Evolutionary conservation across 2,329 filamentous ascomycete genomes (phyloP), one percentile per base, ranked within the genome.

Genomic region (Coleophoma cylindrospora): DNA sequence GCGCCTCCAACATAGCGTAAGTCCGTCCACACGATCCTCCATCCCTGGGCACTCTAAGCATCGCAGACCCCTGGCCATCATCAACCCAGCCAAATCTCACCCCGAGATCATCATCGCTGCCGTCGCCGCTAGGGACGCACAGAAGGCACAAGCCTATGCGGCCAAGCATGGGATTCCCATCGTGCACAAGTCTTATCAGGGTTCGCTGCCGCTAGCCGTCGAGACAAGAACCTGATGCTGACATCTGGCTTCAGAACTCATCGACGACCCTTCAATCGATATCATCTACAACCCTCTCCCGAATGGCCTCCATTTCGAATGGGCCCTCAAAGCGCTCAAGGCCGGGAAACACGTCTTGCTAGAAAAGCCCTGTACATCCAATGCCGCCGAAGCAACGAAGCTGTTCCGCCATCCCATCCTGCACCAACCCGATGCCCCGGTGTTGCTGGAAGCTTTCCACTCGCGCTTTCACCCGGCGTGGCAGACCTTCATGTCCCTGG

Each of bases 261-360:
- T 77, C 4, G 58, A 69, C 50, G 69, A 75, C 51, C 57, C 67
- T 2, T 62, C 66, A 21, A 74, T 74, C 58, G 70, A 77, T 37
- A 72, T 70, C 15, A 71, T 81, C 45, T 80, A 77, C 60, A 75
- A 80, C 50, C 69, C 75, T 7, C 66, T 80, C 4, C 72, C 73
- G 6, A 68, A 68, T 47, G 64, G 66, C 4, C 58, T 72, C 9
- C 70, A 73, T 56, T 66, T 62, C 43, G 70, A 76, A 57, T 80
- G 74, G 73, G 68, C 75, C 9, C 55, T 74, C 14, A 70, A 71
- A 47, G 70, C 75, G 3, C 63, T 81, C 19, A 57, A 64, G 19
- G 71, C 70, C 3, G 74, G 74, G 4, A 81, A 80, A 54, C 76
- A 81, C 55, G 76, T 82, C 17, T 69, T 81, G 0, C 62, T 80